Percentiles rank a stretch among this genome's conserved stretches.
phyloP scores from a whole-genome alignment of 2,329 filamentous ascomycete species.

The Gaeumannomyces sp. region DNA sequence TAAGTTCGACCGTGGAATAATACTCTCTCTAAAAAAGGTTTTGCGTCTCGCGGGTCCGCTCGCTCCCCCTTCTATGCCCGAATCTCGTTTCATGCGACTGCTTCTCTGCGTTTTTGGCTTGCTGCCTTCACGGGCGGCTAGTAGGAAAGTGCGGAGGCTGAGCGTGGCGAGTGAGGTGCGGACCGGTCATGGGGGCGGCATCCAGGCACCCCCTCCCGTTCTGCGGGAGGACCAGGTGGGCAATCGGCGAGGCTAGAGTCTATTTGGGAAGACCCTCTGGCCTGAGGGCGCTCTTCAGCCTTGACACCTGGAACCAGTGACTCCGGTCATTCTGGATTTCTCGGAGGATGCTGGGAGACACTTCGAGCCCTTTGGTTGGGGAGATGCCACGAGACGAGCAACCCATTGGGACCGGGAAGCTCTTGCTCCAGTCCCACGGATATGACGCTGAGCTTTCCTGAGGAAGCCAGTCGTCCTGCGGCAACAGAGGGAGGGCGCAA shows the following conservation, averaged over 20 bases:
- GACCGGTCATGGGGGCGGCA: slow-evolving; percentile 42
- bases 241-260: slow-evolving; percentile 54
- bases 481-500: slow-evolving; percentile 37
- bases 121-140: slow-evolving; percentile 35
- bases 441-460: not conserved
- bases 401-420: not conserved
- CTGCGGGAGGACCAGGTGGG: slow-evolving; percentile 48
- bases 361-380: slow-evolving; percentile 13
- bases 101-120: slow-evolving; percentile 6
- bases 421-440: not conserved
- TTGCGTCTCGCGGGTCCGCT: slow-evolving; percentile 64
- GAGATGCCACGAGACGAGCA: slow-evolving; percentile 7
- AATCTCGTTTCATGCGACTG: slow-evolving; percentile 20
- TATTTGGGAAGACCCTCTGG: slow-evolving; percentile 66
- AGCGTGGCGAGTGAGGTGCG: slow-evolving; percentile 30
- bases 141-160: slow-evolving; percentile 33
- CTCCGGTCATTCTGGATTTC: slow-evolving; percentile 37
- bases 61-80: slow-evolving; percentile 59
- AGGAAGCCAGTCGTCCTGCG: slow-evolving; percentile 12
- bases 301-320: slow-evolving; percentile 56
- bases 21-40: slow-evolving; percentile 36
- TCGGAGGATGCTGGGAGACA: slow-evolving; percentile 22
- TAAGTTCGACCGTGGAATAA: slow-evolving; percentile 70
- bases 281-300: slow-evolving; percentile 70
- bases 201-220: slow-evolving; percentile 48